Percentiles rank a stretch among this genome's conserved stretches.
These are phyloP conservation scores for Calonectria honghensis DNA, from an alignment of 2,329 filamentous ascomycete genomes.

Conservation along the genomic window DNA sequence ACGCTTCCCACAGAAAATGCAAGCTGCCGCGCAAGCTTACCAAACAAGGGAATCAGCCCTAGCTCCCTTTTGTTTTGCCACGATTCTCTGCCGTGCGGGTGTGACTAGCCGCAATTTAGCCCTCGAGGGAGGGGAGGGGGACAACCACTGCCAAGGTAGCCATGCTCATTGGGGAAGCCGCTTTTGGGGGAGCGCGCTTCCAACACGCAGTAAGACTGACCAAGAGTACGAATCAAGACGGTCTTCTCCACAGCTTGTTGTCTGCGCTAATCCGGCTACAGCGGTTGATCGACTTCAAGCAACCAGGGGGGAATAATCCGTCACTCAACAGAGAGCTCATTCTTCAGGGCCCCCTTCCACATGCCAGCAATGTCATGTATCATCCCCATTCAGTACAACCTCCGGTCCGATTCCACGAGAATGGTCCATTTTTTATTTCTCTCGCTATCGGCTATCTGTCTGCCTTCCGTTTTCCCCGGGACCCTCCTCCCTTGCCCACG, in stretches of 20 bases:
- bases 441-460: background rate
- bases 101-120: constrained; percentile 9
- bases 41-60: constrained; percentile 27
- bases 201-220: background rate
- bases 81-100: constrained; percentile 1
- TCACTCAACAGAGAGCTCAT: constrained; percentile 24
- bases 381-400: constrained; percentile 1
- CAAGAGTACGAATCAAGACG: background rate
- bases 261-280: constrained; percentile 30
- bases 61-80: constrained; percentile 27
- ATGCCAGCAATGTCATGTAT: background rate
- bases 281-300: constrained; percentile 37
- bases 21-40: constrained; percentile 16
- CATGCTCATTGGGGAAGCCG: constrained; percentile 16
- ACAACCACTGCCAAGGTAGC: constrained; percentile 1
- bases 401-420: constrained; percentile 25
- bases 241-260: background rate
- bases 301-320: constrained; percentile 20
- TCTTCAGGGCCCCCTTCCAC: constrained; percentile 21
- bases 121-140: background rate
- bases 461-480: constrained; percentile 1
- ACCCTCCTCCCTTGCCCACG: constrained; percentile 24
- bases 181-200: constrained; percentile 11
- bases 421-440: constrained; percentile 22
- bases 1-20: background rate